Evolutionary conservation across 345 rosid species (phyloP).

Genomic region (Durio zibethinus): DNA sequence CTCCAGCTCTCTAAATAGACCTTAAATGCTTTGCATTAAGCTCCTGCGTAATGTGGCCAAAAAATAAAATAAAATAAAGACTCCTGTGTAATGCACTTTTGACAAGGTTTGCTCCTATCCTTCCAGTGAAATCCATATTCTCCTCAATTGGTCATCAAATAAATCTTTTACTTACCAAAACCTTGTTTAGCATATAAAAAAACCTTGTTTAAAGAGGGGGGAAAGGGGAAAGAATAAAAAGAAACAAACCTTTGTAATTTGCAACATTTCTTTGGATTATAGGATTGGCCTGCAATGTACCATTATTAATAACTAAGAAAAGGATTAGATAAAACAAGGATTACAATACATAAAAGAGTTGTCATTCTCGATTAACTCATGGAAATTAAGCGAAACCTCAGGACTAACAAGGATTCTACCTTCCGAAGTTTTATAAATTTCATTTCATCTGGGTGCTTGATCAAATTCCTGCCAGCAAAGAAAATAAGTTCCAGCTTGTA

Average conservation of each 20-base stretch:
- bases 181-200: not conserved
- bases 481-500: constrained; percentile 9
- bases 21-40: not conserved
- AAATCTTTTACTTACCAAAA: not conserved
- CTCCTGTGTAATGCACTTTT: not conserved
- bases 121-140: not conserved
- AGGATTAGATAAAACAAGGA: not conserved
- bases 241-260: constrained; percentile 51
- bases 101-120: not conserved
- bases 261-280: constrained; percentile 58
- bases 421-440: constrained; percentile 76
- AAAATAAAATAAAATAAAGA: too few relatives aligned
- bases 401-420: constrained; percentile 35
- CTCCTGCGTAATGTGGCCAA: too few relatives aligned
- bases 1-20: not conserved
- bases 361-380: not conserved
- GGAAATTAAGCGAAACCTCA: not conserved
- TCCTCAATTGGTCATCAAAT: not conserved
- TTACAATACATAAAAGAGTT: not conserved
- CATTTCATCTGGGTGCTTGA: constrained; percentile 68
- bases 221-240: not conserved
- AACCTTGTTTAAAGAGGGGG: not conserved
- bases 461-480: constrained; percentile 57
- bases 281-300: constrained; percentile 68
- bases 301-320: constrained; percentile 6